Conservation (phyloP, 164 flowering plant genomes). For the Hamamelis virginiana region DNA sequence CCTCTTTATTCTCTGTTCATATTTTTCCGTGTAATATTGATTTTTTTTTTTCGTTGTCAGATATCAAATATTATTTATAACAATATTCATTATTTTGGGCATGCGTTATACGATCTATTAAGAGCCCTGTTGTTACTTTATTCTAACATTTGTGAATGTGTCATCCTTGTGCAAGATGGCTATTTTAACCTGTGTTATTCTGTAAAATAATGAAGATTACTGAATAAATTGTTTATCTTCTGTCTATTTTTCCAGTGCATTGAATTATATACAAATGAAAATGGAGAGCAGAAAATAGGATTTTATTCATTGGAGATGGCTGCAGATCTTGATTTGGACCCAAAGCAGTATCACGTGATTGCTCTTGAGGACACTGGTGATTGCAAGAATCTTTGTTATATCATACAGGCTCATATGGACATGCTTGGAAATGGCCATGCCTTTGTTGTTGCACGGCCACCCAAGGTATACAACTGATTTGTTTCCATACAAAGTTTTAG, state of each 20-base stretch:
- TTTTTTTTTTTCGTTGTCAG: neutral
- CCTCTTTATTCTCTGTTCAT: neutral
- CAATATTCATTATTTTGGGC: no score
- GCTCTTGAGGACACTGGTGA: constrained; percentile 83
- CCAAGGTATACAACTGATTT: constrained; percentile 54
- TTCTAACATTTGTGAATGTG: no score
- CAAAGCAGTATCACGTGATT: constrained; percentile 82
- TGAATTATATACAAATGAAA: constrained; percentile 64
- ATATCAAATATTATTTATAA: no score
- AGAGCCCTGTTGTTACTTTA: no score
- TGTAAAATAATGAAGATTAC: neutral
- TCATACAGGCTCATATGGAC: constrained; percentile 84
- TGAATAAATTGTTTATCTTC: constrained; percentile 5
- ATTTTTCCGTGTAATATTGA: neutral
- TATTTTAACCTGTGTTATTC: neutral
- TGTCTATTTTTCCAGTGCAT: constrained; percentile 63
- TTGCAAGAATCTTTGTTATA: constrained; percentile 75
- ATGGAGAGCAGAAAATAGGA: constrained; percentile 57
- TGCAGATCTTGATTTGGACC: constrained; percentile 79
- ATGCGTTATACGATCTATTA: no score
- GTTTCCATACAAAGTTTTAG: no score
- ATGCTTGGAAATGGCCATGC: constrained; percentile 85
- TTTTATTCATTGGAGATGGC: constrained; percentile 97
- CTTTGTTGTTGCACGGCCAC: constrained; percentile 78
- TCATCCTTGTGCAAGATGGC: neutral